Evolutionary conservation across 148 eudicot species (phyloP).

Genomic region (Silene conica): DNA sequence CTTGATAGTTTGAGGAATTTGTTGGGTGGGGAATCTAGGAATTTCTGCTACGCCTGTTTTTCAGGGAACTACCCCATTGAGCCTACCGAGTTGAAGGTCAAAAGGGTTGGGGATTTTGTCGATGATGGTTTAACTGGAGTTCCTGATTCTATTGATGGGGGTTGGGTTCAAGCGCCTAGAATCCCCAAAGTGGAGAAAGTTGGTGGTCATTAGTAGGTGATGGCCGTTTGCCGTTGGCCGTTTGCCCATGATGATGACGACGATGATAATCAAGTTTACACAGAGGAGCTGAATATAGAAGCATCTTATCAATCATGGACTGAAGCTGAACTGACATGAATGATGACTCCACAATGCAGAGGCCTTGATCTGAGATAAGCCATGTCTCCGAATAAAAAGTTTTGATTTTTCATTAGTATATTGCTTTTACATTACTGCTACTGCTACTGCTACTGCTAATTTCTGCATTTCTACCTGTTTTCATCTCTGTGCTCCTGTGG

Average conservation of each 20-base stretch:
- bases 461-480: conserved; percentile 13
- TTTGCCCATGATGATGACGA: conserved; percentile 10
- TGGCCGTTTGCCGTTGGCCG: not conserved
- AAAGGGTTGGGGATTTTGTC: conserved; percentile 52
- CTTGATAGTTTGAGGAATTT: conserved; percentile 50
- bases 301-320: not conserved
- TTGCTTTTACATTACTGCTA: not conserved
- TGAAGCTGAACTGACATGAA: not conserved
- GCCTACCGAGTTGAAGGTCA: conserved; percentile 52
- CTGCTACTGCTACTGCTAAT: not conserved
- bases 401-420: conserved; percentile 4
- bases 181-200: conserved; percentile 31
- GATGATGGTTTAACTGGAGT: conserved; percentile 41
- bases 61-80: conserved; percentile 70
- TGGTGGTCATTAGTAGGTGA: conserved; percentile 18
- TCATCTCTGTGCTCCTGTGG: conserved; percentile 14
- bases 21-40: conserved; percentile 49
- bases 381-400: conserved; percentile 10
- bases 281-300: not conserved
- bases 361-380: not conserved
- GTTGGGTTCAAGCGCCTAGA: conserved; percentile 41
- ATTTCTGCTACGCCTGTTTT: conserved; percentile 80
- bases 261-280: not conserved
- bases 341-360: conserved; percentile 7
- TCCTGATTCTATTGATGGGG: conserved; percentile 35